These are phyloP conservation scores for Serpula lacrymans DNA, from an alignment of 768 basidiomycete genomes.

Conservation along the genomic window DNA sequence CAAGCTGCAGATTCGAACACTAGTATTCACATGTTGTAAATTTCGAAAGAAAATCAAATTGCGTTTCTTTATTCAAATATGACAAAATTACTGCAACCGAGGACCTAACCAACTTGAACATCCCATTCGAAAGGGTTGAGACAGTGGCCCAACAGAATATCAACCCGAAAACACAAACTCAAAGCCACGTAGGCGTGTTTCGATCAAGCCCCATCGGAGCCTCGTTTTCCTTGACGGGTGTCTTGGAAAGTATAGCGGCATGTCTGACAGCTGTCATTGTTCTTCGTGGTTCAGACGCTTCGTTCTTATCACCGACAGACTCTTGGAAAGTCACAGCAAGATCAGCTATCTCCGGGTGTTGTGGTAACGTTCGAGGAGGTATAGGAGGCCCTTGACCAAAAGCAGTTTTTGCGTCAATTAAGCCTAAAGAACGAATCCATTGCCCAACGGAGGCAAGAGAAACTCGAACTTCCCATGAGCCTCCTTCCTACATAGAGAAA, in stretches of 20 bases:
- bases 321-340: conserved; percentile 30
- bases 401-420: conserved; percentile 34
- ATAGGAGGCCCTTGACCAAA: conserved; percentile 40
- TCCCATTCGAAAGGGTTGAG: no score
- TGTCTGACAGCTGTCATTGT: conserved; percentile 44
- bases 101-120: no score
- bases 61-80: no score
- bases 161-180: no score
- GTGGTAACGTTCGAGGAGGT: conserved; percentile 31
- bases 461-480: conserved; percentile 58
- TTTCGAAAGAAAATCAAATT: no score
- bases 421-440: conserved; percentile 56
- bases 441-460: conserved; percentile 54
- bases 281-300: conserved; percentile 9
- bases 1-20: no score
- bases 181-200: conserved; percentile 28
- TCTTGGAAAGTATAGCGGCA: conserved; percentile 39
- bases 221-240: conserved; percentile 39
- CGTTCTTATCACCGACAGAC: conserved; percentile 8
- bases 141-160: no score
- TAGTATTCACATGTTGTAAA: no score
- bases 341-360: conserved; percentile 34
- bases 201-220: conserved; percentile 33
- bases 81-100: no score
- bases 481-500: conserved; percentile 44